Conservation (phyloP, 2,329 filamentous ascomycete genomes). For the Clarireedia paspali region DNA sequence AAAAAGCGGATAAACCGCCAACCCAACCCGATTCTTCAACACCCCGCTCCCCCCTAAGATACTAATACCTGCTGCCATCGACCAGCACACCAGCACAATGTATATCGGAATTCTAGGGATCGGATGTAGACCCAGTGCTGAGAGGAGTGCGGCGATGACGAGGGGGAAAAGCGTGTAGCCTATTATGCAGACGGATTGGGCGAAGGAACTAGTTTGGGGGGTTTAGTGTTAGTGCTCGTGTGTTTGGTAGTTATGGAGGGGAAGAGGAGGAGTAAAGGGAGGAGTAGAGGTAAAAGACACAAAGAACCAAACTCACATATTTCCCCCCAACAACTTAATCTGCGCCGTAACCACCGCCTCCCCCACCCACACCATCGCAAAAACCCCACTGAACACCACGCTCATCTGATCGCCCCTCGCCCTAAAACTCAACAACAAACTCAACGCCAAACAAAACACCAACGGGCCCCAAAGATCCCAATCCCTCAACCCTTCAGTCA, state of each 20-base stretch:
- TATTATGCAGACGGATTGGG: constrained; percentile 95
- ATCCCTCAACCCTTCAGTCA: constrained; percentile 86
- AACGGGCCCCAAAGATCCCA: constrained; percentile 99
- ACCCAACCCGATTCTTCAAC: constrained; percentile 12
- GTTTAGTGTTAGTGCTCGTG: background rate
- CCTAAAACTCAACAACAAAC: constrained; percentile 77
- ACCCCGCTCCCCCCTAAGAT: constrained; percentile 14
- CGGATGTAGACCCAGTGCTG: constrained; percentile 69
- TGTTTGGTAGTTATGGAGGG: too few species aligned
- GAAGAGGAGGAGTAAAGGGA: background rate
- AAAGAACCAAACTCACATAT: constrained; percentile 67
- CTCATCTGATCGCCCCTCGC: constrained; percentile 75
- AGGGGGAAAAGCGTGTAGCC: constrained; percentile 97
- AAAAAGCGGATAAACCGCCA: constrained; percentile 13
- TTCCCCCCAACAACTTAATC: constrained; percentile 92
- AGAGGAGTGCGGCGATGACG: constrained; percentile 85
- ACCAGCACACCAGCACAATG: constrained; percentile 81
- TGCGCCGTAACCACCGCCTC: constrained; percentile 96
- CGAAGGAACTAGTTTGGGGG: constrained; percentile 68
- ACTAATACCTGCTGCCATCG: constrained; percentile 63
- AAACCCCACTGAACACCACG: constrained; percentile 89
- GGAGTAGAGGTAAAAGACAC: too few species aligned
- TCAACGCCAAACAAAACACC: constrained; percentile 85
- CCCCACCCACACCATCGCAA: constrained; percentile 93
- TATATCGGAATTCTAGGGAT: constrained; percentile 88